phyloP scores from a whole-genome alignment of 164 flowering plant species.

The Vitis rupestris region DNA sequence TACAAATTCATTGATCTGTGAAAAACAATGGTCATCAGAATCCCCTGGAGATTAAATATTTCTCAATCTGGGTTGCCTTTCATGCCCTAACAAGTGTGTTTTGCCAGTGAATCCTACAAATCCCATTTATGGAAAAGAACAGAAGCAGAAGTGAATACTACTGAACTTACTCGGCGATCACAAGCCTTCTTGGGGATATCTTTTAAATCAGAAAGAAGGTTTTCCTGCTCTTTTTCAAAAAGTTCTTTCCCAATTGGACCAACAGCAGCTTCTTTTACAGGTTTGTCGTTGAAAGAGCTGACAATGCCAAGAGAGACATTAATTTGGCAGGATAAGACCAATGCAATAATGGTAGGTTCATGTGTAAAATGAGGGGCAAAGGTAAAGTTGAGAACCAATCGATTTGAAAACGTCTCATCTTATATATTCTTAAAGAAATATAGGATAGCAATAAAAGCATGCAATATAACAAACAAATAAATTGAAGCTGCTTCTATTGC shows the following conservation, averaged over 20 bases:
- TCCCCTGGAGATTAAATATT: background rate
- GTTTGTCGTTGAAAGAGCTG: constrained; percentile 97
- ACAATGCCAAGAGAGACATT: constrained; percentile 16
- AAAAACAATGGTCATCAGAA: constrained; percentile 2
- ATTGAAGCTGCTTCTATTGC: no score
- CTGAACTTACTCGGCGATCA: constrained; percentile 80
- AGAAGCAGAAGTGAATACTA: constrained; percentile 1
- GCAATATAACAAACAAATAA: no score
- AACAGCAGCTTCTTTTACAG: constrained; percentile 60
- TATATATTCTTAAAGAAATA: no score
- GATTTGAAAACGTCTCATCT: no score
- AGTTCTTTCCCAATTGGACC: constrained; percentile 89
- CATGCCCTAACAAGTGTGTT: background rate
- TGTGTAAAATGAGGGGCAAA: background rate
- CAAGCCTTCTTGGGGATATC: constrained; percentile 97
- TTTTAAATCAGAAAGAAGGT: constrained; percentile 86
- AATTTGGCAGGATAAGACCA: background rate
- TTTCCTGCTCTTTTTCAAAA: constrained; percentile 91
- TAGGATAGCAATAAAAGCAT: no score
- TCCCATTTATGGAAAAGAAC: background rate
- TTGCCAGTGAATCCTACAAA: background rate
- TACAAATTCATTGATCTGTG: constrained; percentile 94
- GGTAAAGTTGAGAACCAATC: background rate
- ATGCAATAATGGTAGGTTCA: background rate
- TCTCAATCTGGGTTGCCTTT: no score